Base-by-base conservation (phyloP, 2,329 filamentous ascomycete genomes). In the Neonectria coccinea region DNA sequence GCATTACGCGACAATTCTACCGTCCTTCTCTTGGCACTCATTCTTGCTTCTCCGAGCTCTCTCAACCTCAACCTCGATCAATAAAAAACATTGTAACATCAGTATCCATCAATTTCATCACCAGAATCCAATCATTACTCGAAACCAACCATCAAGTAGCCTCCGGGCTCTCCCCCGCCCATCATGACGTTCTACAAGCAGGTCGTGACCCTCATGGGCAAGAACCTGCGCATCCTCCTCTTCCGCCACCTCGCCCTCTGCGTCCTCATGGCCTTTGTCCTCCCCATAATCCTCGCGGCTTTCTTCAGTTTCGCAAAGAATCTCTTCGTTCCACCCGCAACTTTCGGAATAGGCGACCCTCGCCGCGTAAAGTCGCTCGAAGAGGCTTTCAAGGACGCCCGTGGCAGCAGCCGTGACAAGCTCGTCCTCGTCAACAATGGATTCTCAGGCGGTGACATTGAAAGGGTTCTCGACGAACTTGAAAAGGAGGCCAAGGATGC, bases 381-480 rank as follows among this genome's bases (percentile, higher is more conserved):
- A 36, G 81, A 91, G 66, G 92, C 89, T 1, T 83, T 97, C 33
- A 75, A 78, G 20, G 80, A 81, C 27, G 87, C 89, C 2, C 79
- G 80, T 16, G 82, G 82, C 11, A 78, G 78, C 27, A 88, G 89
- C 18, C 85, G 92, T 67, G 79, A 91, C 70, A 93, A 87, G 55
- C 82, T 97, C 14, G 89, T 90, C 12, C 92, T 97, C 60, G 89
- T 97, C 62, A 91, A 97, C 76, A 93, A 88, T 78, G 91, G 91
- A 10, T 80, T 87, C 56, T 82, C 81, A 0, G 90, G 88, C 10
- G 92, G 92, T 16, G 85, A 90, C 58, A 94, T 97, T 56, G 88
- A 92, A 60, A 81, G 81, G 12, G 89, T 96, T 18, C 93, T 97
- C 65, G 82, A 86, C 66, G 76, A 80, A 2, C 77, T 97, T 18